Evolutionary conservation across 2,329 filamentous ascomycete species (phyloP).

Genomic region (Thielaviopsis euricoi): DNA sequence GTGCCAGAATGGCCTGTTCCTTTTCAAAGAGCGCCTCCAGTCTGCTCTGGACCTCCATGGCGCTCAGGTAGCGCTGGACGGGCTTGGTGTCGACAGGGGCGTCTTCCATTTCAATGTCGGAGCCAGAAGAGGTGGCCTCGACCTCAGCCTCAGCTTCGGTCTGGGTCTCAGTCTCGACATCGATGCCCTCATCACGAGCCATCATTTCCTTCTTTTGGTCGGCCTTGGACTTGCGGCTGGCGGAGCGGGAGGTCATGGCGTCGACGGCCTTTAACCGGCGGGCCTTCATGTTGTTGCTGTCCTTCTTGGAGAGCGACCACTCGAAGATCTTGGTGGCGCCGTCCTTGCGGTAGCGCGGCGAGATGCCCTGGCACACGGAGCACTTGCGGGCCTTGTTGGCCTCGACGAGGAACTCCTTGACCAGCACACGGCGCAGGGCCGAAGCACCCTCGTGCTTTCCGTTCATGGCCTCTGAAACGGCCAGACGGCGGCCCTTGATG

Average conservation of each 20-base stretch:
- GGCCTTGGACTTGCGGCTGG: conserved; percentile 16
- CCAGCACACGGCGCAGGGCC: conserved; percentile 56
- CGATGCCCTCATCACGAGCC: conserved; percentile 44
- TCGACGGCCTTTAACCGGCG: conserved; percentile 50
- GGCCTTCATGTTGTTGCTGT: conserved; percentile 61
- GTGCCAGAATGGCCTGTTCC: conserved; percentile 64
- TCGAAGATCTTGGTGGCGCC: conserved; percentile 87
- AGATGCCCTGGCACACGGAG: conserved; percentile 48
- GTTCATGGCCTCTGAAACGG: conserved; percentile 40
- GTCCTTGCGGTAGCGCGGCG: conserved; percentile 76
- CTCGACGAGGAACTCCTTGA: conserved; percentile 66
- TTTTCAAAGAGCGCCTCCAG: conserved; percentile 69
- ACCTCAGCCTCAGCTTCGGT: conserved; percentile 48
- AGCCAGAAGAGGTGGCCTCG: conserved; percentile 24
- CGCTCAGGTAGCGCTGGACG: conserved; percentile 59
- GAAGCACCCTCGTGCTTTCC: conserved; percentile 72
- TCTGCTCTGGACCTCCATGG: conserved; percentile 67
- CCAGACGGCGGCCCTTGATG: conserved; percentile 26
- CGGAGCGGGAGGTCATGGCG: conserved; percentile 35
- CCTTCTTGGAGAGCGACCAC: conserved; percentile 57
- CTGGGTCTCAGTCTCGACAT: neutral
- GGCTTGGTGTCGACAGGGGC: conserved; percentile 20
- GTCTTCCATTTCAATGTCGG: conserved; percentile 24
- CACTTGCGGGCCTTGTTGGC: conserved; percentile 58
- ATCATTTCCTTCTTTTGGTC: conserved; percentile 21